phyloP scores from a whole-genome alignment of 306 rosid species.

The Aeschynomene evenia region DNA sequence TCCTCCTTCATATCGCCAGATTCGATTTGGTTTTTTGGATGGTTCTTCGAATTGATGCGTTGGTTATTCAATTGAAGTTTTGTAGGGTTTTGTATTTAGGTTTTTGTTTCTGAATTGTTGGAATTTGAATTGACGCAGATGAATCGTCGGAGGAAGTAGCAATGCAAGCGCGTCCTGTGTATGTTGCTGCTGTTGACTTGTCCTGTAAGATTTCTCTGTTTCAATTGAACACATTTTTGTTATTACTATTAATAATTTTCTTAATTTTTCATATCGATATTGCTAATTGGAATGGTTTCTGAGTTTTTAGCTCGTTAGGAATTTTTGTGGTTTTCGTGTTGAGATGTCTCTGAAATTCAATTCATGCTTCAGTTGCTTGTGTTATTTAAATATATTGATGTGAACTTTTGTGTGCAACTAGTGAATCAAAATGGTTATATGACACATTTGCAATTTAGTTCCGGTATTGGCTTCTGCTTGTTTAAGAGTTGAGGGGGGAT shows the following conservation, averaged over 20 bases:
- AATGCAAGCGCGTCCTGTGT: constrained; percentile 77
- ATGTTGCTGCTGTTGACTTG: constrained; percentile 97
- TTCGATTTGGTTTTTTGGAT: not conserved
- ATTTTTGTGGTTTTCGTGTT: not conserved
- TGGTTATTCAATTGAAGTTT: not conserved
- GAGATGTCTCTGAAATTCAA: constrained; percentile 15
- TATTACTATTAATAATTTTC: not conserved
- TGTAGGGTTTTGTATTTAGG: not conserved
- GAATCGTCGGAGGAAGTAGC: constrained; percentile 55
- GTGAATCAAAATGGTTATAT: not conserved
- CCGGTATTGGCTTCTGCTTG: not conserved
- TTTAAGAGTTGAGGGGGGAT: constrained; percentile 23
- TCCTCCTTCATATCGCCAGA: not conserved
- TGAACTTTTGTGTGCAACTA: not conserved
- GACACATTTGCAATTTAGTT: not conserved
- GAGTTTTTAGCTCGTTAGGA: constrained; percentile 1
- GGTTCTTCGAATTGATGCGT: not conserved
- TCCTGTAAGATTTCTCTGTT: constrained; percentile 59
- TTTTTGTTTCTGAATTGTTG: not conserved
- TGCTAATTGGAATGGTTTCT: not conserved
- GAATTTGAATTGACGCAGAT: constrained; percentile 36
- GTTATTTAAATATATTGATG: constrained; percentile 27
- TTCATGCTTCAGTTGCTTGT: not conserved
- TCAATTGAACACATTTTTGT: not conserved
- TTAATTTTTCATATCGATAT: not conserved